Conservation (phyloP, 2,329 filamentous ascomycete species). For the Scytalidium lignicola region DNA sequence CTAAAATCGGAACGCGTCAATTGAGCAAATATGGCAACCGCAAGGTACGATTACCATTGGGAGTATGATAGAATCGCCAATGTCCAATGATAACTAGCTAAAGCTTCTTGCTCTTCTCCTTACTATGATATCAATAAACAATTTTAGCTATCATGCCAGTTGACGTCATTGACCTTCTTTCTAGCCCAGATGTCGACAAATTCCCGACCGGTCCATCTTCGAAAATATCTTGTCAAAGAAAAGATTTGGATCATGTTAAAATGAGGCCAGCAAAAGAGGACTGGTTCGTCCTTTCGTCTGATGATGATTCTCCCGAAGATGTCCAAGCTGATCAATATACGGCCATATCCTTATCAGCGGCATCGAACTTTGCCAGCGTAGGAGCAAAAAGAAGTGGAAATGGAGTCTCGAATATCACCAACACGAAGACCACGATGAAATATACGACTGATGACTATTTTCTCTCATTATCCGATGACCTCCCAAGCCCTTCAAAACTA, state of each 20-base stretch:
- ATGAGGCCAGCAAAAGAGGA: background rate
- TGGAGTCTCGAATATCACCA: background rate
- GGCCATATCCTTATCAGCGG: background rate
- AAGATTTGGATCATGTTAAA: background rate
- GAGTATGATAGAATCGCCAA: background rate
- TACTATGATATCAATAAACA: background rate
- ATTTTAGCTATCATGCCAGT: conserved; percentile 25
- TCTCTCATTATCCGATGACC: conserved; percentile 11
- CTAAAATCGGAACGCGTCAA: background rate
- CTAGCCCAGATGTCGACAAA: conserved; percentile 5
- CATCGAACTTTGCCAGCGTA: background rate
- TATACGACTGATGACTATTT: conserved; percentile 2
- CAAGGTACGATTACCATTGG: background rate
- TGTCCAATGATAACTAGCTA: background rate
- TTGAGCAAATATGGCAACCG: background rate
- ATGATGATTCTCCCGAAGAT: background rate
- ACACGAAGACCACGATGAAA: background rate
- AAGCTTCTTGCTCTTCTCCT: background rate
- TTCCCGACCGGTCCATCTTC: background rate
- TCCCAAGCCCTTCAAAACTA: conserved; percentile 8
- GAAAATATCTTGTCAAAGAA: background rate
- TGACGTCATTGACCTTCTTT: conserved; percentile 29
- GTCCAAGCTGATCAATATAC: background rate
- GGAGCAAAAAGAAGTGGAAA: background rate
- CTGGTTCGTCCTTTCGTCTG: conserved; percentile 1